Evolutionary conservation across 176 grass and related monocot genomes (phyloP).

Genomic region (Pontederia paniculata): DNA sequence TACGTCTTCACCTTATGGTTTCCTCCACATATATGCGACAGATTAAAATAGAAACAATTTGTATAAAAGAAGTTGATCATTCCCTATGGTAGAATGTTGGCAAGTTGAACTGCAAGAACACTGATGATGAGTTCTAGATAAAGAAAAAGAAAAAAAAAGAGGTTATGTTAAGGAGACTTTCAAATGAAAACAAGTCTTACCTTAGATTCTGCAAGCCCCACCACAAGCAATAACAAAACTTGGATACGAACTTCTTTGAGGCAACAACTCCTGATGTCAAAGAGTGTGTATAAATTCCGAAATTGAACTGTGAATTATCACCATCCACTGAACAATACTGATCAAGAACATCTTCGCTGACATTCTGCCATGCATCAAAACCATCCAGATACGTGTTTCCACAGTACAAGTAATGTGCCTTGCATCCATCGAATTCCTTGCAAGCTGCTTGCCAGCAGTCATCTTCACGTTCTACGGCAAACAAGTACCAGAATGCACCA

Average conservation of each 20-base stretch:
- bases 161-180: neutral
- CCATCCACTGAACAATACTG: constrained; percentile 38
- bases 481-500: constrained; percentile 78
- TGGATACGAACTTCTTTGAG: constrained; percentile 28
- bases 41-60: too few species aligned
- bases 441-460: constrained; percentile 65
- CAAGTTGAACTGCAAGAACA: too few species aligned
- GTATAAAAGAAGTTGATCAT: too few species aligned
- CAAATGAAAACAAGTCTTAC: constrained; percentile 14
- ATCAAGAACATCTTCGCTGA: constrained; percentile 27
- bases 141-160: too few species aligned
- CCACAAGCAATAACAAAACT: constrained; percentile 76
- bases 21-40: too few species aligned
- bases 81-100: too few species aligned
- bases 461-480: constrained; percentile 50
- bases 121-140: too few species aligned
- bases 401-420: constrained; percentile 60
- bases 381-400: constrained; percentile 14
- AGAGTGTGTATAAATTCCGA: constrained; percentile 57
- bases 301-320: constrained; percentile 33
- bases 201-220: constrained; percentile 91
- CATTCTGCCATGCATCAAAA: constrained; percentile 43
- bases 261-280: constrained; percentile 49
- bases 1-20: too few species aligned
- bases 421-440: constrained; percentile 29